These are phyloP conservation scores for Cryphonectria parasitica DNA, from an alignment of 2,329 filamentous ascomycete genomes.

Conservation along the genomic window DNA sequence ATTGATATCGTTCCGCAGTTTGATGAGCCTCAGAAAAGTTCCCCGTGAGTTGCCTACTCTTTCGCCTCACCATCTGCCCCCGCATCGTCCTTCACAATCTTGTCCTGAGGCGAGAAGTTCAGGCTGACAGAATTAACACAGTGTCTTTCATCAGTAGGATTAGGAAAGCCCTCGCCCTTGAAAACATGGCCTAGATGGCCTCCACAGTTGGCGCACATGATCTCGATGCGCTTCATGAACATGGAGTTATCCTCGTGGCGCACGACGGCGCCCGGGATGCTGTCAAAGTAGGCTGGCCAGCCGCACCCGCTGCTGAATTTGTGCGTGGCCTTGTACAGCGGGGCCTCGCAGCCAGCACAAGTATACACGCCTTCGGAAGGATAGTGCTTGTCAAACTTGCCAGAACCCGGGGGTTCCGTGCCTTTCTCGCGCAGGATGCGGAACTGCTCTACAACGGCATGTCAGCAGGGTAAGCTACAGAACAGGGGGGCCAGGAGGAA, in stretches of 20 bases:
- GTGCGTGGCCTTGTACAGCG: conserved; percentile 89
- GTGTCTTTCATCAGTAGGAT: conserved; percentile 93
- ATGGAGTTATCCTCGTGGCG: conserved; percentile 76
- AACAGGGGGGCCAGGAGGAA: neutral
- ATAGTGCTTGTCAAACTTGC: conserved; percentile 86
- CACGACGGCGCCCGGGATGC: conserved; percentile 85
- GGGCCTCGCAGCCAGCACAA: conserved; percentile 83
- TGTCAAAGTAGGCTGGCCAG: conserved; percentile 98
- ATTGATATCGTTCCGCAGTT: neutral
- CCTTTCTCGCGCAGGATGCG: conserved; percentile 89
- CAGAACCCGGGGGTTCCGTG: conserved; percentile 80
- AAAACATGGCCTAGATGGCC: conserved; percentile 92
- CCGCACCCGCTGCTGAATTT: conserved; percentile 97
- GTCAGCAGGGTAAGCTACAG: neutral
- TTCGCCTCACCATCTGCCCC: conserved; percentile 44
- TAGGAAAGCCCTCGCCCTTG: conserved; percentile 82
- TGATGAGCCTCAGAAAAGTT: neutral
- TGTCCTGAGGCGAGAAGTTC: conserved; percentile 74
- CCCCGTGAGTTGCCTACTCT: conserved; percentile 4
- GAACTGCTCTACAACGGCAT: conserved; percentile 76
- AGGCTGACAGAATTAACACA: conserved; percentile 94
- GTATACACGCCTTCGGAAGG: conserved; percentile 77
- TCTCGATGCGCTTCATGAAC: conserved; percentile 89
- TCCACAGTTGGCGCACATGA: conserved; percentile 92
- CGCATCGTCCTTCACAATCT: conserved; percentile 47